phyloP scores from a whole-genome alignment of 192 early-diverging fungal genomes.

The Coemansia sp. region DNA sequence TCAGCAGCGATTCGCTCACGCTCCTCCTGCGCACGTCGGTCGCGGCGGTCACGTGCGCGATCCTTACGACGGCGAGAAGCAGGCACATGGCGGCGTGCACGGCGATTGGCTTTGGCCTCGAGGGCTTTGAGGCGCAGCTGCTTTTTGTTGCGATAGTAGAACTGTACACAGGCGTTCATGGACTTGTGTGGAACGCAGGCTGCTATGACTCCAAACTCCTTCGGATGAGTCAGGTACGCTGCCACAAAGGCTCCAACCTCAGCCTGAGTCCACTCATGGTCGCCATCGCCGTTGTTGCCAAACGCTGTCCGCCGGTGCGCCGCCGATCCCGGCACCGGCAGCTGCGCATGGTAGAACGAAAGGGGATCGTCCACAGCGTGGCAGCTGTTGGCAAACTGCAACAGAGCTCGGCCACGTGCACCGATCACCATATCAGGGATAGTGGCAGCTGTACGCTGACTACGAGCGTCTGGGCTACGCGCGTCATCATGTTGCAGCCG shows the following conservation, averaged over 20 bases:
- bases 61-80: conserved; percentile 50
- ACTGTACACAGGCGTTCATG: conserved; percentile 67
- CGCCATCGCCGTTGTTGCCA: conserved; percentile 54
- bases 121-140: conserved; percentile 67
- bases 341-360: conserved; percentile 58
- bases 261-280: conserved; percentile 62
- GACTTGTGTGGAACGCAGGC: conserved; percentile 62
- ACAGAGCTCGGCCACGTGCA: conserved; percentile 51
- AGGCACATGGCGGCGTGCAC: conserved; percentile 38
- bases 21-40: conserved; percentile 32
- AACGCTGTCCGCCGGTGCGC: conserved; percentile 26
- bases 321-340: conserved; percentile 16
- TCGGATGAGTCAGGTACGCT: conserved; percentile 64
- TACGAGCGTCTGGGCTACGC: conserved; percentile 67
- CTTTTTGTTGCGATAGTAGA: conserved; percentile 79
- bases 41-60: conserved; percentile 30
- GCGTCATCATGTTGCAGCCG: conserved; percentile 67
- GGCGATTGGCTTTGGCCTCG: conserved; percentile 39
- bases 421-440: conserved; percentile 74
- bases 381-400: conserved; percentile 61
- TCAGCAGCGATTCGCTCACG: conserved; percentile 30
- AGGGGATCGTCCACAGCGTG: conserved; percentile 58
- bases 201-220: conserved; percentile 74
- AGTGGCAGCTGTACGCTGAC: conserved; percentile 65
- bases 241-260: conserved; percentile 66